Base-by-base conservation (phyloP, 306 rosid genomes). In the Quercus cerris region DNA sequence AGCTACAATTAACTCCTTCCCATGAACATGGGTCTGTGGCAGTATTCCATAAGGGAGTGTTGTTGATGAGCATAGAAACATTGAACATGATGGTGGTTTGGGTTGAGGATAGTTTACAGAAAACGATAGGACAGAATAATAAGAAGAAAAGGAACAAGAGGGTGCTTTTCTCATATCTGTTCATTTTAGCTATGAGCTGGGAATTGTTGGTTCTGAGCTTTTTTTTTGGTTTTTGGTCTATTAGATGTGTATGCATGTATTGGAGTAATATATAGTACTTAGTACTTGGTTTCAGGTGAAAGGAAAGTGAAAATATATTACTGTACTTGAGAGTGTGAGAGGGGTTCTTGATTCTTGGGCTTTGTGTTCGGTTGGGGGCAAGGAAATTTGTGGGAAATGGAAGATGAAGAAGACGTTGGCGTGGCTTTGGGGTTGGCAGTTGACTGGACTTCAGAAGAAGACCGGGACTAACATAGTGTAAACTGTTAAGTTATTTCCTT, bases 1-100 rank as follows among this genome's bases (percentile, higher is more conserved):
- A 1, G 76, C 71, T 68, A 75, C 99, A 95, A 3, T 0, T 71
- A 55, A 95, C 88, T 33, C 98, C 92, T 3, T 74, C 56, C 98
- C 98, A 95, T 10, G 38, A 7, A 84, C 98, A 93, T 44, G 94
- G 64, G 25, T 79, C 54, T 17, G 0, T 82, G 30, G 0, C n/a
- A 2, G 15, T 44, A 76, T 75, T 59, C 95, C 97, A 91, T 17
- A 49, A 6, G 61, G 27, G 17, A 74, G 2, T 23, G 17, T 0
- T 1, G 59, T 57, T 5, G 35, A 90, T 71, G 67, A 10, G 69
- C 2, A 41, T 10, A 49, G 82, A 87, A 55, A 91, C 81, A 14
- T 1, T 11, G 80, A 6, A 61, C 94, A 93, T 88, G 81, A 87
- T 70, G 12, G 61, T 25, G 18, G 1, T 71, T 84, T 95, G 98